Conservation (phyloP, 2,329 filamentous ascomycete genomes). For the Pseudogymnoascus sp. region DNA sequence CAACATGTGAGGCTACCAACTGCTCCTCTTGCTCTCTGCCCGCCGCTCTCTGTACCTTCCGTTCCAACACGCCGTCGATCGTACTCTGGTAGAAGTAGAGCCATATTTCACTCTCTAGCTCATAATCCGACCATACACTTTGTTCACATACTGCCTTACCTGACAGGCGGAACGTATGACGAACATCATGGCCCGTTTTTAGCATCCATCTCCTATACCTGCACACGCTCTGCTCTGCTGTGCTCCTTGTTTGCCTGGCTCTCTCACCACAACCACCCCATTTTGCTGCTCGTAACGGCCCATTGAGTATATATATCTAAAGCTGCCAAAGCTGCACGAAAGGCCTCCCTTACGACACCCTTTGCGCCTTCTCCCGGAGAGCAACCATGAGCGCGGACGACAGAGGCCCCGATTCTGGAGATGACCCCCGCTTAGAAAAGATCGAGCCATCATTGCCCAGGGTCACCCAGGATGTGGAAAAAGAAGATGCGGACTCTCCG, state of each 20-base stretch:
- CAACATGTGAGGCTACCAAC: not conserved
- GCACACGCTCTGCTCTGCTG: not conserved
- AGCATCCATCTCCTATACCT: not conserved
- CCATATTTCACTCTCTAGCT: constrained; percentile 1
- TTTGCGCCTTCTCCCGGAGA: constrained; percentile 20
- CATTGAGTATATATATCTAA: constrained; percentile 7
- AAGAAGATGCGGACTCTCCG: not conserved
- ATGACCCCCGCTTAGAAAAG: constrained; percentile 61
- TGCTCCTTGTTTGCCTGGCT: not conserved
- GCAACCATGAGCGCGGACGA: constrained; percentile 59
- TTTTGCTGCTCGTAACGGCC: constrained; percentile 16
- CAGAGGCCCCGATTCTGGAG: constrained; percentile 76
- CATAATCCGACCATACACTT: not conserved
- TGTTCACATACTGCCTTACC: not conserved
- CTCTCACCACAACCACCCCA: constrained; percentile 2
- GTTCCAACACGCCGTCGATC: not conserved
- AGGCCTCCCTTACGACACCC: constrained; percentile 8
- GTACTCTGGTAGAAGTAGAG: not conserved
- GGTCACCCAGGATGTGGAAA: constrained; percentile 57
- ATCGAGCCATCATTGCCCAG: constrained; percentile 66
- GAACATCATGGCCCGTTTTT: constrained; percentile 5
- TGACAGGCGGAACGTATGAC: not conserved
- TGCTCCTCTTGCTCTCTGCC: not conserved
- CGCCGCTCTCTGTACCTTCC: not conserved
- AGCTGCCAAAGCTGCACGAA: not conserved